phyloP scores from a whole-genome alignment of 306 rosid species.

The Inga oerstediana region DNA sequence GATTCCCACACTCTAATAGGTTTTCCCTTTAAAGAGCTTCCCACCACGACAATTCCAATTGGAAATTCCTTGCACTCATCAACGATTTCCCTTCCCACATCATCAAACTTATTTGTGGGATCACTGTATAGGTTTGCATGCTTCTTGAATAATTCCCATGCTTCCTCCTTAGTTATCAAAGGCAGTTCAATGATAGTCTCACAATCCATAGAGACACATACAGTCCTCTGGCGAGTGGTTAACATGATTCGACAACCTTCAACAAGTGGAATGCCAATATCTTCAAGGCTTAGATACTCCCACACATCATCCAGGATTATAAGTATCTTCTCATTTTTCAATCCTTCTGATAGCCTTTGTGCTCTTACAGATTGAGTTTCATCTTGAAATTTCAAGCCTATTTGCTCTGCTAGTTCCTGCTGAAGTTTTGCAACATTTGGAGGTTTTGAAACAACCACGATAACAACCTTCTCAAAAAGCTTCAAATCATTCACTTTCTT shows the following conservation, averaged over 20 bases:
- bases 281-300: background rate
- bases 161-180: background rate
- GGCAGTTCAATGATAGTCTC: background rate
- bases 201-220: background rate
- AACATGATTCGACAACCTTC: background rate
- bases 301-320: conserved; percentile 24
- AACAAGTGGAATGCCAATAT: background rate
- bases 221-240: background rate
- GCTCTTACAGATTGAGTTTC: background rate
- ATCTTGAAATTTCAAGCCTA: background rate
- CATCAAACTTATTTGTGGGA: background rate
- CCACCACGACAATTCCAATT: background rate
- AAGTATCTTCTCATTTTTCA: background rate
- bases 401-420: background rate
- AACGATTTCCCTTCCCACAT: background rate
- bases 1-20: background rate
- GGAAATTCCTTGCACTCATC: background rate
- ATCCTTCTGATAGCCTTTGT: background rate
- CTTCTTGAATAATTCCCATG: background rate
- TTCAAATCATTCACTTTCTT: background rate
- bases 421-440: background rate
- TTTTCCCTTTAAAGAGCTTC: background rate
- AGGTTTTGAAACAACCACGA: background rate
- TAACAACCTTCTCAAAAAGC: background rate
- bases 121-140: background rate